A percentile compares a stretch with the other conserved stretches of the same genome.
Conservation (phyloP, 495 filamentous ascomycete genomes). For the Viridothelium virens region DNA sequence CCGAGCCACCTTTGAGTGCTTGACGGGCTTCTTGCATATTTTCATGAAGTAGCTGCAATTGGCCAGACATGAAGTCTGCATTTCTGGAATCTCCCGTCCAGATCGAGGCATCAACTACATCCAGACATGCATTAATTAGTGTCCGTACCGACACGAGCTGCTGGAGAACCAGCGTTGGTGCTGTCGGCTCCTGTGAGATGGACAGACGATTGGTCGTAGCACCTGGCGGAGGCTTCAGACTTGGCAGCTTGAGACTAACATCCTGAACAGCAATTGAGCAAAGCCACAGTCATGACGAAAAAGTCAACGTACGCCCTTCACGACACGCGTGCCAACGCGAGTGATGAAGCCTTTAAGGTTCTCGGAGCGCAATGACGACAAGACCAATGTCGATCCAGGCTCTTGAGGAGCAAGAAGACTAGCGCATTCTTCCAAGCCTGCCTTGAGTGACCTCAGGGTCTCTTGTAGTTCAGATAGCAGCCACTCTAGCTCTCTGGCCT, state of each 20-base stretch:
- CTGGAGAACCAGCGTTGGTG: conserved; percentile 51
- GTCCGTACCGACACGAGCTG: conserved; percentile 63
- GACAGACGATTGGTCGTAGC: conserved; percentile 50
- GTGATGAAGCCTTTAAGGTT: conserved; percentile 87
- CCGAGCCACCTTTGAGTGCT: conserved; percentile 51
- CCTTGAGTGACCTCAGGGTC: conserved; percentile 66
- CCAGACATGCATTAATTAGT: conserved; percentile 68
- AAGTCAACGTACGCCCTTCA: conserved; percentile 34
- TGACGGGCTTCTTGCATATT: conserved; percentile 62
- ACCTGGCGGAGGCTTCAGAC: conserved; percentile 44
- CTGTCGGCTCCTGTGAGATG: conserved; percentile 42
- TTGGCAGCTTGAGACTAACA: conserved; percentile 32
- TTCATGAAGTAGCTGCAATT: conserved; percentile 68
- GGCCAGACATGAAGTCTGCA: conserved; percentile 65
- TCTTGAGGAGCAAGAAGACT: conserved; percentile 74
- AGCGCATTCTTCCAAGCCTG: conserved; percentile 82
- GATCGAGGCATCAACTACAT: conserved; percentile 67
- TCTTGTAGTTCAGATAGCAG: conserved; percentile 71
- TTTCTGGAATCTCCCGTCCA: conserved; percentile 54
- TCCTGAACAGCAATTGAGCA: conserved; percentile 16
- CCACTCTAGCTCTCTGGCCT: conserved; percentile 80
- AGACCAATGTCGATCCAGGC: conserved; percentile 73
- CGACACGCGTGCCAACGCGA: conserved; percentile 41
- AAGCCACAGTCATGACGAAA: not conserved
- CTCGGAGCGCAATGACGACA: conserved; percentile 82